Base-by-base conservation (phyloP, 208 protist genomes). In the Trypanosoma theileri region DNA sequence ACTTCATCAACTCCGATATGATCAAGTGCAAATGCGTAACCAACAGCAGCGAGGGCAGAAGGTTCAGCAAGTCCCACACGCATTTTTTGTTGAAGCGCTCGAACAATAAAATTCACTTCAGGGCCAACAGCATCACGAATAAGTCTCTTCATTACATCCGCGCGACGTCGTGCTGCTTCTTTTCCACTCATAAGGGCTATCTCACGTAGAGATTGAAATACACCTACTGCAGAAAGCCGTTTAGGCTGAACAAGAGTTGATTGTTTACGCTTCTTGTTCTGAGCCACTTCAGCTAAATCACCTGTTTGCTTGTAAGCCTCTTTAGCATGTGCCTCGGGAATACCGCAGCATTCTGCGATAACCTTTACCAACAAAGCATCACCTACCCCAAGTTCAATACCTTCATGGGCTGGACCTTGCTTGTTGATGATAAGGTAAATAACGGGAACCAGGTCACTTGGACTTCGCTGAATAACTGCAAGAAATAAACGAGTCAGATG, bases 351-450 rank as follows among this genome's bases (percentile, higher is more conserved):
- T 56, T 98, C 89, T 1, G 94, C 84, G 3, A 99, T 80, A 12
- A 94, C 91, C 71, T 99, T 98, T 35, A 98, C 77, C 13, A 99
- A 61, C 10, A 99, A 77, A 8, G 95, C 85, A 45, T 99, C 98
- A 26, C 98, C 98, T 56, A 99, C 91, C 28, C 98, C 98, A 0
- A 99, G 88, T 81, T 99, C 98, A 35, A 99, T 81, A 0, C 98
- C 98, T 53, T 96, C 88, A 72, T 98, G 98, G 13, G 93, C 85
- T 8, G 98, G 98, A 0, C 95, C 97, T 28, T 99, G 85, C 75
- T 97, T 98, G 91, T 98, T 98, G 57, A 98, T 88, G 11, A 91
- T 88, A 21, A 99, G 72, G 78, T 99, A 99, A 22, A 99, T 77
- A 46, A 86, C 77, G 1, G 81, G 59, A 0, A 98, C 66, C 16